phyloP scores from a whole-genome alignment of 257 asterid genomes.

The Hygrophila difformis region DNA sequence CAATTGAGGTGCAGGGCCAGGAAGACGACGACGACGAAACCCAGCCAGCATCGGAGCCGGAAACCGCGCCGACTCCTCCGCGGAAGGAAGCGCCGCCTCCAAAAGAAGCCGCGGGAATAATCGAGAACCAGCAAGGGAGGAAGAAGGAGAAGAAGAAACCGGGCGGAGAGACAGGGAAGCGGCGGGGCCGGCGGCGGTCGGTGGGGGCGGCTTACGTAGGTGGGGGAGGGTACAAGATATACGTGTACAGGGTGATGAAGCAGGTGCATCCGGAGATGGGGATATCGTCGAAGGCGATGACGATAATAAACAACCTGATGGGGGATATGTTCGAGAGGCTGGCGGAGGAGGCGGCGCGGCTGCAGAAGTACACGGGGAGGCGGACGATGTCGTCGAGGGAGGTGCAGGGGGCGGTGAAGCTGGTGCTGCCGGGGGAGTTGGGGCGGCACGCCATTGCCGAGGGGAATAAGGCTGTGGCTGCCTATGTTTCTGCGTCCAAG shows the following conservation, averaged over 20 bases:
- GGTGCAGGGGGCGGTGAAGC: conserved; percentile 75
- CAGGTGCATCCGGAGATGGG: conserved; percentile 89
- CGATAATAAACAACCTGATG: conserved; percentile 57
- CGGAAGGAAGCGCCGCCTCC: conserved; percentile 12
- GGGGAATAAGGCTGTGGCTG: conserved; percentile 60
- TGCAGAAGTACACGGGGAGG: conserved; percentile 31
- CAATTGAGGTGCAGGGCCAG: too few species aligned
- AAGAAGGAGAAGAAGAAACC: not conserved
- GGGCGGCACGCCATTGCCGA: conserved; percentile 79
- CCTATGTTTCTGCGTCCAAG: too few species aligned
- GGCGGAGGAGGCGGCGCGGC: conserved; percentile 54
- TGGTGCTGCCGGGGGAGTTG: conserved; percentile 75
- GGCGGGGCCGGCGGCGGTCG: conserved; percentile 18
- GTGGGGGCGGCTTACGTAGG: conserved; percentile 29
- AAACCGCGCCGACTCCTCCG: conserved; percentile 26
- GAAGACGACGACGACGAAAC: conserved; percentile 21
- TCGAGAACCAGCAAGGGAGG: not conserved
- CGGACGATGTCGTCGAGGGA: conserved; percentile 62
- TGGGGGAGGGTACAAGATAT: conserved; percentile 45
- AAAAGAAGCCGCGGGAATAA: not conserved
- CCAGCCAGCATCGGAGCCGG: conserved; percentile 17
- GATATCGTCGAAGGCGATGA: conserved; percentile 67
- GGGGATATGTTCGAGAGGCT: conserved; percentile 69
- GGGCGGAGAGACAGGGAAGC: not conserved
- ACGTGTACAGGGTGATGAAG: conserved; percentile 63